Conservation (phyloP, 2,329 filamentous ascomycete species). For the Aureobasidium sp. region DNA sequence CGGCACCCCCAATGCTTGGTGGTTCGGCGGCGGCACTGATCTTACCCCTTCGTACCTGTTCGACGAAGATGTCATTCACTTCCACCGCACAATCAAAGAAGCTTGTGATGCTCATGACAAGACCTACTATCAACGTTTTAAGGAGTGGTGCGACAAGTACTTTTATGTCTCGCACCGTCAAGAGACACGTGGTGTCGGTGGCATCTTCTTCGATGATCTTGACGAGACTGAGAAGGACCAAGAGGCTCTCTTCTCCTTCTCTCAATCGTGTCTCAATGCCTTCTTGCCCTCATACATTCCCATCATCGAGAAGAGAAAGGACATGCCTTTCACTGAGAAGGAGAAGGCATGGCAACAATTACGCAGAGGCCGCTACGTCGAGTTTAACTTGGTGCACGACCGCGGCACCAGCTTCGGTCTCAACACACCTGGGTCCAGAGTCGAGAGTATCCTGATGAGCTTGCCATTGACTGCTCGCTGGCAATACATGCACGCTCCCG, state of each 20-base stretch:
- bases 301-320: conserved; percentile 79
- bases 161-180: conserved; percentile 88
- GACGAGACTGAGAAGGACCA: conserved; percentile 80
- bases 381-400: conserved; percentile 97
- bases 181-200: conserved; percentile 81
- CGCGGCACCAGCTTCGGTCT: conserved; percentile 89
- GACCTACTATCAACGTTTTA: conserved; percentile 87
- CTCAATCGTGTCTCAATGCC: conserved; percentile 73
- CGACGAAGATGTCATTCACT: conserved; percentile 94
- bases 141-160: conserved; percentile 97
- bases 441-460: conserved; percentile 98
- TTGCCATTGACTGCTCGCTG: conserved; percentile 86
- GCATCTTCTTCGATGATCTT: conserved; percentile 98
- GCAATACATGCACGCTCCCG: conserved; percentile 90
- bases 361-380: conserved; percentile 87
- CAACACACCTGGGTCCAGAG: conserved; percentile 80
- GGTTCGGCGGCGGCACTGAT: conserved; percentile 95
- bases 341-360: conserved; percentile 98
- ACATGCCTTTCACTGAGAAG: conserved; percentile 78
- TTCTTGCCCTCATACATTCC: conserved; percentile 90
- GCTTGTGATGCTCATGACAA: conserved; percentile 91
- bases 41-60: conserved; percentile 90
- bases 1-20: conserved; percentile 81
- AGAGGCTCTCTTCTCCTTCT: conserved; percentile 83
- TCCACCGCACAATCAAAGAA: conserved; percentile 88